These are phyloP conservation scores for Mycena belliarum DNA, from an alignment of 768 basidiomycete species.

Conservation along the genomic window DNA sequence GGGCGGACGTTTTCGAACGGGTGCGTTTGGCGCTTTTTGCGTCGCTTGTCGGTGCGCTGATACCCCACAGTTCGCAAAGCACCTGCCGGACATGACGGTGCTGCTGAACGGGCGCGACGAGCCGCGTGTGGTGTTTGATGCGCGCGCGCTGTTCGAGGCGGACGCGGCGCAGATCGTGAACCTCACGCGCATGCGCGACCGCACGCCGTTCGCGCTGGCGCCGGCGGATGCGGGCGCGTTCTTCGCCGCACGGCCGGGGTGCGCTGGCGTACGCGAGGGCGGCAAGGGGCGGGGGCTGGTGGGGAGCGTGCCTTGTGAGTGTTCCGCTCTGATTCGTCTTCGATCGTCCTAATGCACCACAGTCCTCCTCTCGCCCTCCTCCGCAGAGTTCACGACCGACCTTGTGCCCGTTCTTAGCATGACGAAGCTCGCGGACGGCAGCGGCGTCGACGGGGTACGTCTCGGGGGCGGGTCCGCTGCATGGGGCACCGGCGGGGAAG, in stretches of 20 bases:
- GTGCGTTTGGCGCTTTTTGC: conserved; percentile 1
- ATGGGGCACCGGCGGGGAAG: not conserved
- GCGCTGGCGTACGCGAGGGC: no score
- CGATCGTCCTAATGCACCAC: not conserved
- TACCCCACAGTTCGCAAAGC: conserved; percentile 7
- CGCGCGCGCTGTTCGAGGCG: not conserved
- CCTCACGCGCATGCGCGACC: not conserved
- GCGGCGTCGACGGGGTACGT: no score
- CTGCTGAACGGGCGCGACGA: conserved; percentile 23
- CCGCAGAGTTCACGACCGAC: conserved; percentile 24
- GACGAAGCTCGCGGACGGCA: conserved; percentile 14
- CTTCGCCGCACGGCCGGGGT: not conserved
- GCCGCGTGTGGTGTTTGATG: conserved; percentile 21
- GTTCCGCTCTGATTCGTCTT: no score
- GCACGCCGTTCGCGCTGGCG: conserved; percentile 9
- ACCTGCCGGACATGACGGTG: conserved; percentile 16
- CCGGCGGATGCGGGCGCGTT: conserved; percentile 12
- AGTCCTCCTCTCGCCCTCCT: conserved; percentile 20
- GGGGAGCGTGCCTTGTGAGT: conserved; percentile 13
- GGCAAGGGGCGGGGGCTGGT: not conserved
- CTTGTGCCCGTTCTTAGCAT: conserved; percentile 20
- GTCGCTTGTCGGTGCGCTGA: not conserved
- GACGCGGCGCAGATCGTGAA: not conserved
- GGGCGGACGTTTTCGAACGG: conserved; percentile 12
- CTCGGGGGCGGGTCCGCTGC: not conserved